These are phyloP conservation scores for Ailanthus altissimus DNA, from an alignment of 345 rosid genomes.

Conservation along the genomic window DNA sequence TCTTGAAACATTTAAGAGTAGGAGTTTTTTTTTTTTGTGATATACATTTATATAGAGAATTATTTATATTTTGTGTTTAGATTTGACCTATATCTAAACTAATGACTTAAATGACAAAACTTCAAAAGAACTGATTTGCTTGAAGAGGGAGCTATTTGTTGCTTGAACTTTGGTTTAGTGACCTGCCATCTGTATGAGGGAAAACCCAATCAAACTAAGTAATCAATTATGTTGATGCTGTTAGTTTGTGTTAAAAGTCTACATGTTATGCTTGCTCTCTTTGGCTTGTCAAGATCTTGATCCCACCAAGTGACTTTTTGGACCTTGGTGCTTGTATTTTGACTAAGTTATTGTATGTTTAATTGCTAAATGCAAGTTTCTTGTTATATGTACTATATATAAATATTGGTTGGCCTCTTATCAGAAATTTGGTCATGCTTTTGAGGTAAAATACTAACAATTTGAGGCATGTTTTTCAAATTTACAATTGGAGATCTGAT, in stretches of 20 bases:
- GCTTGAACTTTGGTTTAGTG: not conserved
- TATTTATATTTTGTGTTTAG: not conserved
- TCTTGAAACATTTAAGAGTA: not conserved
- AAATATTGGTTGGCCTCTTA: constrained; percentile 93
- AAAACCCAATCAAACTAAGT: not conserved
- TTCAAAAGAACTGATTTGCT: not conserved
- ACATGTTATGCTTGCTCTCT: not conserved
- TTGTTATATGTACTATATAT: constrained; percentile 71
- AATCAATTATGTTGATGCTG: not conserved
- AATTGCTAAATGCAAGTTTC: constrained; percentile 15
- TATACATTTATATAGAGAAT: not conserved
- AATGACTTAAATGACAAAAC: not conserved
- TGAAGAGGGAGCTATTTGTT: not conserved
- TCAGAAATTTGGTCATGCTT: constrained; percentile 90
- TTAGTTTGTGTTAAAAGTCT: not conserved
- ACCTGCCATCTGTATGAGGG: not conserved
- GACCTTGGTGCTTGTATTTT: not conserved
- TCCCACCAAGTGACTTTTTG: not conserved
- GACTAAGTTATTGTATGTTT: constrained; percentile 1
- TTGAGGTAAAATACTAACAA: constrained; percentile 60
- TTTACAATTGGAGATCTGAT: not conserved
- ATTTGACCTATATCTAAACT: not conserved
- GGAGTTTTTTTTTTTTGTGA: not conserved
- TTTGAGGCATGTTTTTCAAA: not conserved
- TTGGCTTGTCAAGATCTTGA: not conserved